A percentile compares a stretch with the other conserved stretches of the same genome.
phyloP scores from a whole-genome alignment of 2,329 filamentous ascomycete genomes.

The Xylariomycetidae sp. region DNA sequence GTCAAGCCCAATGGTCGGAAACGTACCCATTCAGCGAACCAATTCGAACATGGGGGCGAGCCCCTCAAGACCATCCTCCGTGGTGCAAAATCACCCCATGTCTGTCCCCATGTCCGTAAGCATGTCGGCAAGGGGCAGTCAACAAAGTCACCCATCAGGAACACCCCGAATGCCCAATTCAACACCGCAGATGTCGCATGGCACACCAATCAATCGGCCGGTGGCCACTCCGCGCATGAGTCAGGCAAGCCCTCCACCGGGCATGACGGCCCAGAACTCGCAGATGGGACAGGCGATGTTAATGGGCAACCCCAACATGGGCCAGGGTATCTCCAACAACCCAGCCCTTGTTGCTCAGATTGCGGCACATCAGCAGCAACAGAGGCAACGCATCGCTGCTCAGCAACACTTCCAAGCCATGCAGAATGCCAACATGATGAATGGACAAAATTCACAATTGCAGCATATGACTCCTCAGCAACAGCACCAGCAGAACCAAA shows the following conservation, averaged over 20 bases:
- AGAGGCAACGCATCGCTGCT: constrained; percentile 21
- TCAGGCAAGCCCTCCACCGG: constrained; percentile 58
- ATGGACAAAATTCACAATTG: constrained; percentile 32
- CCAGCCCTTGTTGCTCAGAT: constrained; percentile 41
- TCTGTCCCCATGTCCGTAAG: constrained; percentile 55
- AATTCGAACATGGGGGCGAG: constrained; percentile 66
- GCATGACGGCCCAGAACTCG: constrained; percentile 53
- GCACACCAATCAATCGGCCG: constrained; percentile 53
- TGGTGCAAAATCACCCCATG: constrained; percentile 58
- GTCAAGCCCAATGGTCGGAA: constrained; percentile 61
- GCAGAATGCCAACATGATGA: constrained; percentile 25
- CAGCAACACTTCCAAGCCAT: constrained; percentile 27
- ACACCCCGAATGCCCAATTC: constrained; percentile 58
- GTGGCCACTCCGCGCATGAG: constrained; percentile 57
- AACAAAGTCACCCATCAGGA: constrained; percentile 61
- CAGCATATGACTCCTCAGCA: constrained; percentile 38
- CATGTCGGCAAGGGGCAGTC: constrained; percentile 61
- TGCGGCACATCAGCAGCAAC: constrained; percentile 36
- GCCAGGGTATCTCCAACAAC: constrained; percentile 25
- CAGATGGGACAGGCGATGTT: constrained; percentile 51
- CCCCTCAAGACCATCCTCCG: constrained; percentile 62
- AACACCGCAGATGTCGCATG: constrained; percentile 57
- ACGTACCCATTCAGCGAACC: constrained; percentile 59
- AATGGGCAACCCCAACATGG: constrained; percentile 42
- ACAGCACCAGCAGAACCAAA: constrained; percentile 36